A percentile compares a stretch with the other conserved stretches of the same genome.
Evolutionary conservation across 495 filamentous ascomycete species (phyloP).

Genomic region (Podospora pseudoanserina): DNA sequence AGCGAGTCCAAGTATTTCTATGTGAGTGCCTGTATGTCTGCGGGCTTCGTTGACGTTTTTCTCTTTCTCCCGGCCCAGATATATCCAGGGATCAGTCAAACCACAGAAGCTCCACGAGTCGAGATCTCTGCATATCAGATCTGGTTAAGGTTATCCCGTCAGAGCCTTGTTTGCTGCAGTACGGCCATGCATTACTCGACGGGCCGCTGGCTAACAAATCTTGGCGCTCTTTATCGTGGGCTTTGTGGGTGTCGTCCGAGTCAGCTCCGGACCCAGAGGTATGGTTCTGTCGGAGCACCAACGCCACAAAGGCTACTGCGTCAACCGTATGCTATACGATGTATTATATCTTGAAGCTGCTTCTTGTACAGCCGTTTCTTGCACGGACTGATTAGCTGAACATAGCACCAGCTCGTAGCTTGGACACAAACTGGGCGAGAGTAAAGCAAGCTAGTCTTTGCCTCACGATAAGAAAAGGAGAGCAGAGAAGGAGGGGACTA

Average conservation of each 20-base stretch:
- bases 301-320: constrained; percentile 3
- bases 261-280: constrained; percentile 1
- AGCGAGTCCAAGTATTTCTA: not conserved
- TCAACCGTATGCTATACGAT: not conserved
- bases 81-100: not conserved
- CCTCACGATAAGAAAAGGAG: not conserved
- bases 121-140: not conserved
- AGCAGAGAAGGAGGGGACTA: not conserved
- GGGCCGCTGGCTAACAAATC: constrained; percentile 4
- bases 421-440: no score
- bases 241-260: not conserved
- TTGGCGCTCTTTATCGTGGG: not conserved
- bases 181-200: not conserved
- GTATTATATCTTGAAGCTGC: no score
- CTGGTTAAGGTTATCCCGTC: constrained; percentile 7
- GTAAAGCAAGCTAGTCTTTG: no score
- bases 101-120: not conserved
- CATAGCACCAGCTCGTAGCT: no score
- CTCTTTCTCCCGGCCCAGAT: not conserved
- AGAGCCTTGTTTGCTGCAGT: constrained; percentile 8
- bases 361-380: not conserved
- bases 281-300: not conserved
- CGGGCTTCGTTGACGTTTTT: not conserved
- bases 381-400: no score
- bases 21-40: not conserved